phyloP scores from a whole-genome alignment of 1,139 yeast species.

The Debaryomyces robertsiae region DNA sequence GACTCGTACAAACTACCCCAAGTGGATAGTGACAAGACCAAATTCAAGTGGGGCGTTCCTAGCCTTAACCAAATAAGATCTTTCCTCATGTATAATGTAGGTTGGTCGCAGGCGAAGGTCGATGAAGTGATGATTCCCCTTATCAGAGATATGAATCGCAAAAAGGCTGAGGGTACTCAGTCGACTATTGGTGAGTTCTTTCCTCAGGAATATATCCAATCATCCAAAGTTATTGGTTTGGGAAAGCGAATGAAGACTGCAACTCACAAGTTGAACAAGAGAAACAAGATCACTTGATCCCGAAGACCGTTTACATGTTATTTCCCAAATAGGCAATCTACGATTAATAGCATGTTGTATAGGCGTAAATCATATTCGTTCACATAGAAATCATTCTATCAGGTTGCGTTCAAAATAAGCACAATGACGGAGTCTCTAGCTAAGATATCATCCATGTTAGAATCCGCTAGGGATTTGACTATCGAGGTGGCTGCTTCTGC shows the following conservation, averaged over 20 bases:
- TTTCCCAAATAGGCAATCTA: slow-evolving; percentile 16
- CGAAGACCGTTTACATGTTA: not conserved
- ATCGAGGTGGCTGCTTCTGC: slow-evolving; percentile 84
- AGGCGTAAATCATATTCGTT: no score
- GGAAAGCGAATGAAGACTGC: slow-evolving; percentile 67
- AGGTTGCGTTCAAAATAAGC: not conserved
- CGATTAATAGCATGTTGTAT: not conserved
- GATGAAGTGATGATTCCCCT: slow-evolving; percentile 91
- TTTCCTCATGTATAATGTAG: slow-evolving; percentile 69
- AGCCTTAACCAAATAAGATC: slow-evolving; percentile 77
- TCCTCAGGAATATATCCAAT: slow-evolving; percentile 50
- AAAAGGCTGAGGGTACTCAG: slow-evolving; percentile 56
- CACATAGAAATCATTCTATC: not conserved
- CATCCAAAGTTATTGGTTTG: slow-evolving; percentile 46
- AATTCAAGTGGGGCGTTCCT: slow-evolving; percentile 90
- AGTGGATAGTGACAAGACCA: slow-evolving; percentile 77
- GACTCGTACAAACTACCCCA: slow-evolving; percentile 80
- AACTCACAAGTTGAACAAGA: slow-evolving; percentile 48
- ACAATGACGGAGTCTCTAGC: slow-evolving; percentile 47
- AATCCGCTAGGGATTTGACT: slow-evolving; percentile 79
- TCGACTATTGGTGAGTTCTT: slow-evolving; percentile 61
- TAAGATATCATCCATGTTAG: slow-evolving; percentile 54
- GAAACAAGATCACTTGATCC: slow-evolving; percentile 1
- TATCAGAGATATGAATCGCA: slow-evolving; percentile 72
- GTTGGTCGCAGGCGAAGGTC: slow-evolving; percentile 77